A percentile compares a stretch with the other conserved stretches of the same genome.
These are phyloP conservation scores for Ustilago sp. DNA, from an alignment of 1,284 basidiomycete genomes.

Conservation along the genomic window DNA sequence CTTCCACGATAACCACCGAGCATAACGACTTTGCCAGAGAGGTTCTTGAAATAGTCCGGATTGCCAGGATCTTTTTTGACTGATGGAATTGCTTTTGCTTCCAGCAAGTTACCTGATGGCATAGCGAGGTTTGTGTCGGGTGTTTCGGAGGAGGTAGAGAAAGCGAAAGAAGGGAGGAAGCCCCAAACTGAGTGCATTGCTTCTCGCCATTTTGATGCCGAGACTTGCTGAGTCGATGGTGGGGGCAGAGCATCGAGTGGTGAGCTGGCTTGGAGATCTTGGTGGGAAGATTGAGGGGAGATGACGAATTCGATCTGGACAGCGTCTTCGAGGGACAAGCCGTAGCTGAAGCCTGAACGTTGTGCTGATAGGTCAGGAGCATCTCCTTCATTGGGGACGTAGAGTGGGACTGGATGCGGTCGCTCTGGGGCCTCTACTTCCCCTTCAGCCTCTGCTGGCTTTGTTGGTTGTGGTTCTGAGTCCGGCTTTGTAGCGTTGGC, in stretches of 20 bases:
- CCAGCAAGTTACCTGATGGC: constrained; percentile 22
- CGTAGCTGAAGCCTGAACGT: constrained; percentile 42
- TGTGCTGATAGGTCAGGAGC: constrained; percentile 34
- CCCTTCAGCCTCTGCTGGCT: not conserved
- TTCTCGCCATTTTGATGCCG: constrained; percentile 24
- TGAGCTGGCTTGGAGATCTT: constrained; percentile 10
- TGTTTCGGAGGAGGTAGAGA: constrained; percentile 5
- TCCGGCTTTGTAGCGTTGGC: not conserved
- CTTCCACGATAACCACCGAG: constrained; percentile 68
- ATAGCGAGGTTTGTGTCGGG: not conserved
- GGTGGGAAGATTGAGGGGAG: constrained; percentile 29
- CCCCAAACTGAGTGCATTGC: constrained; percentile 38
- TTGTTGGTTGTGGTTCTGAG: not conserved
- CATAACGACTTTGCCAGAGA: constrained; percentile 67
- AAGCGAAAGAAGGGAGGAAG: constrained; percentile 28
- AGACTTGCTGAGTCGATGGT: constrained; percentile 3
- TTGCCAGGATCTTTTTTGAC: constrained; percentile 45
- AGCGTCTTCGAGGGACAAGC: constrained; percentile 39
- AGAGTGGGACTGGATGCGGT: constrained; percentile 29
- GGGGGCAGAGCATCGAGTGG: not conserved
- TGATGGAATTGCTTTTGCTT: constrained; percentile 51
- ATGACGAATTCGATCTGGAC: constrained; percentile 42
- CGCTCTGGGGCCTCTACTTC: not conserved
- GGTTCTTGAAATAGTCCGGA: constrained; percentile 56
- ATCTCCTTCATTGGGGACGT: not conserved